These are phyloP conservation scores for Hansenula anomala DNA, from an alignment of 1,139 yeast genomes.

Conservation along the genomic window DNA sequence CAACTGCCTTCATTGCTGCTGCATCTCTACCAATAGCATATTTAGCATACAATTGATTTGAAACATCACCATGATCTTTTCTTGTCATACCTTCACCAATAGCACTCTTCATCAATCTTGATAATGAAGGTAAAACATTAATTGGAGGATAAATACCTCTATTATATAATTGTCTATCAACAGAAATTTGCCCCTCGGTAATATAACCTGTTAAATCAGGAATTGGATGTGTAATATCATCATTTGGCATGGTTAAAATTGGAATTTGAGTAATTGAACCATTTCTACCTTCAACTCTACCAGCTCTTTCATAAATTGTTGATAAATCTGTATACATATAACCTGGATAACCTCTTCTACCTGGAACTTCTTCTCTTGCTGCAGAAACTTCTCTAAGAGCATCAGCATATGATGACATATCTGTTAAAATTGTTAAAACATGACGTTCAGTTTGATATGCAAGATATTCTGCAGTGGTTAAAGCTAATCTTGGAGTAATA, in stretches of 20 bases:
- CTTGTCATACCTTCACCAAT: slow-evolving; percentile 99
- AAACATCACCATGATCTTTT: slow-evolving; percentile 98
- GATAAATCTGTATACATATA: slow-evolving; percentile 99
- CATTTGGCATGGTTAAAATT: slow-evolving; percentile 98
- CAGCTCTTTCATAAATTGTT: slow-evolving; percentile 98
- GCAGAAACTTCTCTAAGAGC: slow-evolving; percentile 99
- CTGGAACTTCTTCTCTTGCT: slow-evolving; percentile 99
- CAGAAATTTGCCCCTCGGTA: slow-evolving; percentile 97
- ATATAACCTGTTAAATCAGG: slow-evolving; percentile 99
- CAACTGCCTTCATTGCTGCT: slow-evolving; percentile 99
- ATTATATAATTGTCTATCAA: slow-evolving; percentile 93
- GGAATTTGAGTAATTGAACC: slow-evolving; percentile 99
- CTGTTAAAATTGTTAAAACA: slow-evolving; percentile 94
- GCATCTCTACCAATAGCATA: slow-evolving; percentile 99
- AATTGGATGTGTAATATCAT: slow-evolving; percentile 98
- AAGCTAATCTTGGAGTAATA: slow-evolving; percentile 98
- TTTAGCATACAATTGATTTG: slow-evolving; percentile 97
- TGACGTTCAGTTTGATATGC: slow-evolving; percentile 99
- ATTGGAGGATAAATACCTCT: slow-evolving; percentile 99
- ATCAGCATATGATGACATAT: slow-evolving; percentile 99
- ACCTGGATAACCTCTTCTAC: slow-evolving; percentile 99
- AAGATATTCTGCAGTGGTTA: slow-evolving; percentile 96
- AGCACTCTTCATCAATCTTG: slow-evolving; percentile 98
- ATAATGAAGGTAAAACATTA: slow-evolving; percentile 93
- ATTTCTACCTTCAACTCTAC: slow-evolving; percentile 99